Evolutionary conservation across 2,329 filamentous ascomycete genomes (phyloP).

Genomic region (Diaporthe citriasiana): DNA sequence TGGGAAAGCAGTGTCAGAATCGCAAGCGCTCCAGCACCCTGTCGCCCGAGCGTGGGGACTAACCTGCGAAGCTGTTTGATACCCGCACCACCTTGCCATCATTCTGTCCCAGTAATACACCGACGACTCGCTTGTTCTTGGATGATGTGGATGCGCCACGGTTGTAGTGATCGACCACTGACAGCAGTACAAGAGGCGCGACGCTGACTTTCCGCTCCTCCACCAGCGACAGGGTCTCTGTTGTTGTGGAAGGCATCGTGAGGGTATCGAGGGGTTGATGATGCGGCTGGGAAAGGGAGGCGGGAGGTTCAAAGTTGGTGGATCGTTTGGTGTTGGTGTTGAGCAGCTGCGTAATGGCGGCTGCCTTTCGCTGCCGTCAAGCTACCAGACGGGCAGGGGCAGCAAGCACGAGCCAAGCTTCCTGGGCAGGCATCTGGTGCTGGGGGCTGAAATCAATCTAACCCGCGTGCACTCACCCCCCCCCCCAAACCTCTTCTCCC

Average conservation of each 20-base stretch:
- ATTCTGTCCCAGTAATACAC: constrained; percentile 94
- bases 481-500: background rate
- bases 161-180: constrained; percentile 98
- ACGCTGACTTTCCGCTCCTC: constrained; percentile 91
- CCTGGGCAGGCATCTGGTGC: constrained; percentile 10
- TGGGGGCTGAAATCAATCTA: background rate
- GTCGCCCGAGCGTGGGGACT: constrained; percentile 46
- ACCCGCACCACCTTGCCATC: constrained; percentile 96
- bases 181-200: constrained; percentile 96
- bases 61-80: constrained; percentile 99
- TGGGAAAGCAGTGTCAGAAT: constrained; percentile 39
- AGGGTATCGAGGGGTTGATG: constrained; percentile 40
- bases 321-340: constrained; percentile 41
- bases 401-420: constrained; percentile 34
- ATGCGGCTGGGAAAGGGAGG: constrained; percentile 28
- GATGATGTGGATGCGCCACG: constrained; percentile 90
- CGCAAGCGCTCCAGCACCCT: background rate
- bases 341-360: constrained; percentile 34
- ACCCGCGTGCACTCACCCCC: background rate
- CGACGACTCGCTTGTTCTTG: constrained; percentile 87
- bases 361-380: constrained; percentile 31
- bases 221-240: constrained; percentile 95
- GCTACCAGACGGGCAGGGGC: constrained; percentile 24
- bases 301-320: constrained; percentile 38
- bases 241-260: constrained; percentile 95